These are phyloP conservation scores for Pythium sukuiense DNA, from an alignment of 352 stramenopile genomes.

Conservation along the genomic window DNA sequence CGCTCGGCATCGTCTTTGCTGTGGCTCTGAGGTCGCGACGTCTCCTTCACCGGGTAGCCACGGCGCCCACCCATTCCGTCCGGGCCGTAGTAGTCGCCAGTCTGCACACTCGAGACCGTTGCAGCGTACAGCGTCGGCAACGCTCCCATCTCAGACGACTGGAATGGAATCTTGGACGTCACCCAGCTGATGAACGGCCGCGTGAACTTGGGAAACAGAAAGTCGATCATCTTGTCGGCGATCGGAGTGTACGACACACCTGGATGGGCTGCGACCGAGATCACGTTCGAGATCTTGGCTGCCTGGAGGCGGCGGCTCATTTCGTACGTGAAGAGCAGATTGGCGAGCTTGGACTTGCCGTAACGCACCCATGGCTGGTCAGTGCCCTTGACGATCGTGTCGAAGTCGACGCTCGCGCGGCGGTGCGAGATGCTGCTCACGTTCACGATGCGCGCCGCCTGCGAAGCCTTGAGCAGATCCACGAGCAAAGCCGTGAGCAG, in stretches of 20 bases:
- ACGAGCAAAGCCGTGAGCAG: constrained; percentile 54
- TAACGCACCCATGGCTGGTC: constrained; percentile 19
- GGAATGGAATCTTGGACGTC: constrained; percentile 19
- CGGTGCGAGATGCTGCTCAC: constrained; percentile 38
- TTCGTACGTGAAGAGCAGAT: constrained; percentile 32
- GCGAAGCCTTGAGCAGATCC: constrained; percentile 30
- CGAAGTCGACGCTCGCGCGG: constrained; percentile 15
- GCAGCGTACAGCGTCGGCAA: constrained; percentile 35
- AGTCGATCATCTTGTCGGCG: constrained; percentile 29
- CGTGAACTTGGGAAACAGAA: constrained; percentile 12
- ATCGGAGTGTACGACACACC: constrained; percentile 22
- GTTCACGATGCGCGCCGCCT: constrained; percentile 37
- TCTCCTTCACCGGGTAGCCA: constrained; percentile 21
- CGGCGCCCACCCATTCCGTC: constrained; percentile 28
- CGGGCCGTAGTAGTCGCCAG: constrained; percentile 33
- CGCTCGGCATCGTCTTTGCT: constrained; percentile 11
- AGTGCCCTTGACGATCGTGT: constrained; percentile 11
- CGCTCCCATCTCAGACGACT: constrained; percentile 26
- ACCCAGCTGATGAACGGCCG: constrained; percentile 9
- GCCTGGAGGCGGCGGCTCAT: constrained; percentile 25
- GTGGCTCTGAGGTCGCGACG: constrained; percentile 13
- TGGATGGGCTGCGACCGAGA: constrained; percentile 30
- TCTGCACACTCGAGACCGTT: constrained; percentile 20
- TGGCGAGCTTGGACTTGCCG: constrained; percentile 32
- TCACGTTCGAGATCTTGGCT: constrained; percentile 24